Evolutionary conservation across 176 grass and related monocot genomes (phyloP).

Genomic region (Melocanna baccifera): DNA sequence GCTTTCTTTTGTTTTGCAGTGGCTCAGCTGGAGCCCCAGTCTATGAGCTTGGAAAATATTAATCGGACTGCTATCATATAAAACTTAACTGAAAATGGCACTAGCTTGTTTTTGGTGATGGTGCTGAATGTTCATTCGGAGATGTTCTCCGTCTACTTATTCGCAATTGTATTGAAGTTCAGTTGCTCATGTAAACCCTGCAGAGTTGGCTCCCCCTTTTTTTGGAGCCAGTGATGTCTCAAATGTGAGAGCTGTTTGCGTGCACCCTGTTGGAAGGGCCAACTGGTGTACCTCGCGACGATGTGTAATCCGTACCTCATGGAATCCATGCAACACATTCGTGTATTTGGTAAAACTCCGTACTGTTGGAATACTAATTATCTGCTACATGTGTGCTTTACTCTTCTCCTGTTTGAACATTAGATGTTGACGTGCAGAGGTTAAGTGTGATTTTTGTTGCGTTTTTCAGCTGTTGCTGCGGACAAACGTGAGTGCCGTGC

Average conservation of each 20-base stretch:
- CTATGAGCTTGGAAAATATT: not conserved
- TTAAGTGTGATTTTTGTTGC: not conserved
- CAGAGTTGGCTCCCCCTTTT: conserved; percentile 3
- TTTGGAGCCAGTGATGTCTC: not conserved
- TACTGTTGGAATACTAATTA: not conserved
- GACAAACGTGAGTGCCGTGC: not conserved
- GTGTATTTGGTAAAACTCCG: not conserved
- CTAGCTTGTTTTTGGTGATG: conserved; percentile 24
- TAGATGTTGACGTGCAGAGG: not conserved
- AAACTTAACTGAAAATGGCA: not conserved
- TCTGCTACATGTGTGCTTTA: not conserved
- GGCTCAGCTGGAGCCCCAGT: not conserved
- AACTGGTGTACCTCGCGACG: not conserved
- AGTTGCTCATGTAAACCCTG: not conserved
- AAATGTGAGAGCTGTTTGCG: not conserved
- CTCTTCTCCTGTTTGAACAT: not conserved
- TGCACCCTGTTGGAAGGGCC: not conserved
- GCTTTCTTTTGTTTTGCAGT: not conserved
- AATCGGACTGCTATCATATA: not conserved
- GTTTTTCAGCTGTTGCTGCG: not conserved
- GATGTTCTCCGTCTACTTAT: not conserved
- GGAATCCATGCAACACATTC: not conserved
- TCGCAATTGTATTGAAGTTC: not conserved
- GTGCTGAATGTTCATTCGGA: conserved; percentile 23
- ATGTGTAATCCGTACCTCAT: not conserved